These are phyloP conservation scores for Apiospora sp. DNA, from an alignment of 2,329 filamentous ascomycete species.

Conservation along the genomic window DNA sequence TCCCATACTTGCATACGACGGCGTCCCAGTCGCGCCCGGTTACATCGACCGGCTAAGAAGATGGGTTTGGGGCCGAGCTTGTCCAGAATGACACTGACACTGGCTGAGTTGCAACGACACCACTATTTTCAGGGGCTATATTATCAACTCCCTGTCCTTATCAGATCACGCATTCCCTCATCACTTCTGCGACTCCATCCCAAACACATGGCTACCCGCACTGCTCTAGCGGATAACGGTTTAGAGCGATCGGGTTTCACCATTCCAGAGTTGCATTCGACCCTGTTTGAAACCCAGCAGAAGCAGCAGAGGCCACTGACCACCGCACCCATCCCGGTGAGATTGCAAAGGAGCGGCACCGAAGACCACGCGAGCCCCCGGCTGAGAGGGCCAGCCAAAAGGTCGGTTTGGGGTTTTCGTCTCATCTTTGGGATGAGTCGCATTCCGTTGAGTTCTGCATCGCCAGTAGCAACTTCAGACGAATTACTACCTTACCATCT, in stretches of 20 bases:
- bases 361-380: constrained; percentile 38
- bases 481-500: constrained; percentile 13
- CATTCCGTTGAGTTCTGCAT: background rate
- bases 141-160: constrained; percentile 18
- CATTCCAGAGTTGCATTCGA: constrained; percentile 40
- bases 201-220: constrained; percentile 41
- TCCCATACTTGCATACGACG: constrained; percentile 13
- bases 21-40: constrained; percentile 23
- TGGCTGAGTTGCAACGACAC: constrained; percentile 16
- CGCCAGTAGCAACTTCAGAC: constrained; percentile 21
- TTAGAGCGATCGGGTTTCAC: constrained; percentile 41
- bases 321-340: constrained; percentile 35
- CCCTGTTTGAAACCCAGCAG: constrained; percentile 37
- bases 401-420: constrained; percentile 17
- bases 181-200: constrained; percentile 29
- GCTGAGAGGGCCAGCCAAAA: constrained; percentile 8
- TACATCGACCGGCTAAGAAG: constrained; percentile 22
- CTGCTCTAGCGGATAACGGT: constrained; percentile 40
- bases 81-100: constrained; percentile 22
- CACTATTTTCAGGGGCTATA: constrained; percentile 25
- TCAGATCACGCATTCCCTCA: constrained; percentile 18
- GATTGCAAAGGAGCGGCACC: constrained; percentile 40
- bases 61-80: constrained; percentile 22
- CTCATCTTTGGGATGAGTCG: constrained; percentile 23
- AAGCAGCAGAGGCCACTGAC: constrained; percentile 4